A percentile compares a stretch with the other conserved stretches of the same genome.
Conservation (phyloP, 208 protist genomes). For the Leishmania martiniquensis region DNA sequence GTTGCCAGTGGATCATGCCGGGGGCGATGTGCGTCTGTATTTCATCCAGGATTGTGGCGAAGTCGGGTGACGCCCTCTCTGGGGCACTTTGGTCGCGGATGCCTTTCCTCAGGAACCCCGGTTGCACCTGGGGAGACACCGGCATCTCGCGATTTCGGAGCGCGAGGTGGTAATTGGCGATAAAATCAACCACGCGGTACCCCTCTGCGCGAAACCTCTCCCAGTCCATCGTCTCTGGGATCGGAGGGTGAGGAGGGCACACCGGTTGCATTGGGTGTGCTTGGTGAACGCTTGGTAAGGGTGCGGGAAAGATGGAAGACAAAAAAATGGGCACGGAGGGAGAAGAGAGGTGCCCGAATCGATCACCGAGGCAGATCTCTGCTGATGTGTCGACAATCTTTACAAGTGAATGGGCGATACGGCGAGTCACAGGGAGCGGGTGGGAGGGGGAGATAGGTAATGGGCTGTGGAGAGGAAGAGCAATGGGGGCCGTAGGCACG, state of each 20-base stretch:
- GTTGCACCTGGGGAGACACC: slow-evolving; percentile 40
- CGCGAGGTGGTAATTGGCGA: slow-evolving; percentile 40
- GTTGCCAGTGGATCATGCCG: slow-evolving; percentile 79
- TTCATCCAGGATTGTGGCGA: slow-evolving; percentile 44
- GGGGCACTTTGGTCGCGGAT: slow-evolving; percentile 37
- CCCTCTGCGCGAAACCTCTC: slow-evolving; percentile 42
- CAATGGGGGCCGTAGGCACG: too few relatives aligned
- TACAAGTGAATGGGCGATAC: background rate
- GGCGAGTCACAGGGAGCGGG: background rate
- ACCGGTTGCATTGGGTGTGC: slow-evolving; percentile 29
- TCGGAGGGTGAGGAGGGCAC: slow-evolving; percentile 34
- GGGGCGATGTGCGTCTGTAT: slow-evolving; percentile 54
- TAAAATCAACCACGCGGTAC: slow-evolving; percentile 49
- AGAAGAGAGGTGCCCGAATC: background rate
- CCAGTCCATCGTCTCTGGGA: slow-evolving; percentile 47
- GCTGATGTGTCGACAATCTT: background rate
- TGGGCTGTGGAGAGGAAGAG: too few relatives aligned
- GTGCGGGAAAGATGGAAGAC: background rate
- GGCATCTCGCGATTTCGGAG: slow-evolving; percentile 43
- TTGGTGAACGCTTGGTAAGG: background rate
- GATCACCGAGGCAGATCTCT: background rate
- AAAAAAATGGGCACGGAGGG: background rate
- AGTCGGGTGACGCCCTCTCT: slow-evolving; percentile 27
- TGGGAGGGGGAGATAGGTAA: background rate
- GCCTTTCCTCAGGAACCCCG: slow-evolving; percentile 44